Base-by-base conservation (phyloP, 2,329 filamentous ascomycete genomes). In the Alternaria sp. region DNA sequence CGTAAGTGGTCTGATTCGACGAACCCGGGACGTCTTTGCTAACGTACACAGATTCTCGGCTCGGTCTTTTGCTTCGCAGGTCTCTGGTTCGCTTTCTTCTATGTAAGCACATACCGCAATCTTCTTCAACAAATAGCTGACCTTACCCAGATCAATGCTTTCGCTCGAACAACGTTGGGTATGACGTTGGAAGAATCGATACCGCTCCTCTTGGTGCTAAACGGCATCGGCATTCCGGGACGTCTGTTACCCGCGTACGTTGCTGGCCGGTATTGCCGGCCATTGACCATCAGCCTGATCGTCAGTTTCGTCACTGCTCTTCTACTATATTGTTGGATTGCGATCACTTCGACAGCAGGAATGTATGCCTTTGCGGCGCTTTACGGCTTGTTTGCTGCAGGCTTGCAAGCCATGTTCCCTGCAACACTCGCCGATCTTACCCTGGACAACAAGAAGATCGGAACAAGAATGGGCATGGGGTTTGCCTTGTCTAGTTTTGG, bases 161-260 rank as follows among this genome's bases (percentile, higher is more conserved):
- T 70, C 79, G 57, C 85, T 85, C 8, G 83, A 83, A 3, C 89
- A 86, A 70, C 86, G 85, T 12, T 83, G 83, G 12, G 75, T 78
- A 81, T 54, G 77, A 79, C 9, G 80, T 78, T 67, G 25, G 61
- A 69, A 49, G 61, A 67, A 36, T 62, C 66, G 5, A 65, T 71
- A 79, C 56, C 87, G 23, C 74, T 87, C 5, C 77, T 85, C 3
- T 83, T 87, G 50, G 80, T 86, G 54, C 56, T 72, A 19, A 72
- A 70, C 71, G 84, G 82, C 1, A 81, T 83, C 0, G 84, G 84
- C 0, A 77, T 86, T 8, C 77, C 84, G 8, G 86, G 86, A 0
- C 81, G 86, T 7, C 75, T 86, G 1, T 69, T 85, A 0, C 85
- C 84, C 1, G 81, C 82, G 5, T 77, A 83, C 8, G 62, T 86